phyloP scores from a whole-genome alignment of 1,284 basidiomycete genomes.

The Austroboletus niveus region DNA sequence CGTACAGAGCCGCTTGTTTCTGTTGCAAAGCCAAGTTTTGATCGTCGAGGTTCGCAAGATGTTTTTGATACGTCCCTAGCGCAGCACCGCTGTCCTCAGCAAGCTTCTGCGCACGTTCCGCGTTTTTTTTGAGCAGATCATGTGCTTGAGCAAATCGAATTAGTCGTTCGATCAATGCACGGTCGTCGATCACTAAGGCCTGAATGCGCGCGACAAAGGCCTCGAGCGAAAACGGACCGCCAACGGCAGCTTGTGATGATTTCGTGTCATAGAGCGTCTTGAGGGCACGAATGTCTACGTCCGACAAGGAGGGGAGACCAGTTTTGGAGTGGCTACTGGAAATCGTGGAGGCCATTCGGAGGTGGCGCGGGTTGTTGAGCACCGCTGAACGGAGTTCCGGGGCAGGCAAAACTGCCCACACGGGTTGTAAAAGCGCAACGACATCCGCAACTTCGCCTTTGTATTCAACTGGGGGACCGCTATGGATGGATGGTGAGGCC shows the following conservation, averaged over 20 bases:
- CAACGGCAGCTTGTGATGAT: slow-evolving; percentile 38
- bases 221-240: slow-evolving; percentile 58
- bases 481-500: slow-evolving; percentile 21
- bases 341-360: slow-evolving; percentile 42
- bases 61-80: slow-evolving; percentile 86
- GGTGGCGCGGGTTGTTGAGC: slow-evolving; percentile 48
- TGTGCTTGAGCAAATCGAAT: slow-evolving; percentile 83
- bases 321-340: slow-evolving; percentile 31
- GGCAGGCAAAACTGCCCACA: slow-evolving; percentile 82
- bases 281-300: slow-evolving; percentile 76
- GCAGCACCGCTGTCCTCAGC: slow-evolving; percentile 76
- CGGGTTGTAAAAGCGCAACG: slow-evolving; percentile 59
- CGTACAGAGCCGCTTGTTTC: slow-evolving; percentile 56
- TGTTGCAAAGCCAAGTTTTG: slow-evolving; percentile 55
- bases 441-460: slow-evolving; percentile 57
- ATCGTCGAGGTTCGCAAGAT: slow-evolving; percentile 78
- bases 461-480: slow-evolving; percentile 39
- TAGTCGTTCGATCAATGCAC: slow-evolving; percentile 77
- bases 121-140: slow-evolving; percentile 86
- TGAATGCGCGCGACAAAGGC: slow-evolving; percentile 75
- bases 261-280: slow-evolving; percentile 65
- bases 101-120: slow-evolving; percentile 84
- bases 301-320: slow-evolving; percentile 56
- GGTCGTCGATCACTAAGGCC: slow-evolving; percentile 77
- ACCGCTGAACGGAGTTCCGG: slow-evolving; percentile 72